Evolutionary conservation across 306 rosid genomes (phyloP).

Genomic region (Herpetospermum pedunculosum): DNA sequence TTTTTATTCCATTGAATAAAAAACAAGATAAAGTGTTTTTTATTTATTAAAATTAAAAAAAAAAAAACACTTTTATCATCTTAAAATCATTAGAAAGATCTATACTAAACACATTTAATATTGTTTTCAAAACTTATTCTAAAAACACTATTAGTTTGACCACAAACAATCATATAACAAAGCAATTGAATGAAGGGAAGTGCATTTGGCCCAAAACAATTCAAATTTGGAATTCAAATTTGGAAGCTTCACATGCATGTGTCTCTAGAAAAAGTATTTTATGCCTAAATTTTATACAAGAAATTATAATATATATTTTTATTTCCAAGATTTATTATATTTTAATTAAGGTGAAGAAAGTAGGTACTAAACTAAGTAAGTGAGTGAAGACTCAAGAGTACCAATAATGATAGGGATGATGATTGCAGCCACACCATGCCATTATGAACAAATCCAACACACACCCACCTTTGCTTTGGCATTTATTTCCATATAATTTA

Average conservation of each 20-base stretch:
- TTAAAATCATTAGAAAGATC: no score
- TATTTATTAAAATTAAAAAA: no score
- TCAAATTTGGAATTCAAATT: not conserved
- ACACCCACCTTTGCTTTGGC: not conserved
- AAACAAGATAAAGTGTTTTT: no score
- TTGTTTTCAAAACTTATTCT: no score
- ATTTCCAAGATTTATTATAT: not conserved
- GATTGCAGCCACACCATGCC: slow-evolving; percentile 4
- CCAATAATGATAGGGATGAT: slow-evolving; percentile 1
- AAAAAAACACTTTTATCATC: no score
- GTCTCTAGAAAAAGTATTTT: not conserved
- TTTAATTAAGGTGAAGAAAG: not conserved
- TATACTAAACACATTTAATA: no score
- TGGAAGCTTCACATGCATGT: not conserved
- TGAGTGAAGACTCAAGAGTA: not conserved
- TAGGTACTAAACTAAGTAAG: not conserved
- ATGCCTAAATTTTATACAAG: not conserved
- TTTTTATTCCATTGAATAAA: no score
- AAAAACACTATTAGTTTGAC: no score
- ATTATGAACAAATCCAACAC: slow-evolving; percentile 1
- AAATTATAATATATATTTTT: not conserved
- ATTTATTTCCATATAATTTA: not conserved
- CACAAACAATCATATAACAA: no score
- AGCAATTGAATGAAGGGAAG: no score
- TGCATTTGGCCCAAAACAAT: not conserved